Base-by-base conservation (phyloP, 371 early-diverging fungal genomes). In the Mucor circinelloides region DNA sequence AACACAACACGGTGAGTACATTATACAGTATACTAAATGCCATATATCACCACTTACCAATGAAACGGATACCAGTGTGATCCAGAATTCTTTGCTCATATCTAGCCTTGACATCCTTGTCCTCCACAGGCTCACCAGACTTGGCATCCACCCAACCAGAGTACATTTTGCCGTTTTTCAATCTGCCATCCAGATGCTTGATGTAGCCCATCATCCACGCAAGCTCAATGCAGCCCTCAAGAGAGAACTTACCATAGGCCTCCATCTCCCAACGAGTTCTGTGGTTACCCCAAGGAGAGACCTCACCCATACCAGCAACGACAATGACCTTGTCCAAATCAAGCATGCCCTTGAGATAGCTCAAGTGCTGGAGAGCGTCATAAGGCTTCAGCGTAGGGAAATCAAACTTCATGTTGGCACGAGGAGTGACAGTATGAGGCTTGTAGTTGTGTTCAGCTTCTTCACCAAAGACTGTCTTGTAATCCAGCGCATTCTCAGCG, bases 231-330 rank as follows among this genome's bases (percentile, higher is more conserved):
- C 96, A 95, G 19, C 97, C 98, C 60, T 96, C 96, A 31, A 97
- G 86, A 50, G 97, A 97, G 82, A 97, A 94, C 77, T 95, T 91
- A 66, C 98, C 98, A 57, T 83, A 72, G 61, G 94, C 91, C 75
- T 95, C 96, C 95, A 97, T 97, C 82, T 97, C 97, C 98, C 98
- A 98, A 60, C 98, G 94, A 58, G 97, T 97, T 73, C 97, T 89
- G 40, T 93, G 87, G 68, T 93, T 93, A 74, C 98, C 98, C 85
- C 89, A 96, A 17, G 98, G 98, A 10, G 97, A 94, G 8, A 97
- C 96, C 78, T 97, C 97, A 76, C 94, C 93, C 68, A 94, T 96
- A 65, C 98, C 98, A 63, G 96, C 94, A 55, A 96, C 90, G 42
- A 97, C 98, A 32, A 97, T 91, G 8, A 95, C 93, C 81, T 95